Evolutionary conservation across 2,329 filamentous ascomycete genomes (phyloP).

Genomic region (Beauveria caledonica): DNA sequence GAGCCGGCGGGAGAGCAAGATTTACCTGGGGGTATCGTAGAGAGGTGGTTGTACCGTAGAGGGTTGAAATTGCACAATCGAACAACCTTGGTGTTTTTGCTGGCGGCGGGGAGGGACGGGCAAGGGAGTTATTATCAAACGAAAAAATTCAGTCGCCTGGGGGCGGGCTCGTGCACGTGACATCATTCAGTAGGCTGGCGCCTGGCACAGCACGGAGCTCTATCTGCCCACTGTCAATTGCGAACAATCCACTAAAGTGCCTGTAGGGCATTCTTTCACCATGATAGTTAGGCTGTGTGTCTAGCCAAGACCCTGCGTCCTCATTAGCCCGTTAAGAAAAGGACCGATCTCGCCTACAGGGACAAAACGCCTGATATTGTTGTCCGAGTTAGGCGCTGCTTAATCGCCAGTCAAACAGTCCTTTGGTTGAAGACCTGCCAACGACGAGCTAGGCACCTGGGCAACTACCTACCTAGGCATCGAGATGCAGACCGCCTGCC

Average conservation of each 20-base stretch:
- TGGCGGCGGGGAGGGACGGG: slow-evolving; percentile 33
- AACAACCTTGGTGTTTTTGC: slow-evolving; percentile 32
- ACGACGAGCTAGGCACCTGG: neutral
- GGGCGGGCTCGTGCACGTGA: slow-evolving; percentile 28
- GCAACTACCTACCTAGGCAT: neutral
- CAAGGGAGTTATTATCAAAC: slow-evolving; percentile 28
- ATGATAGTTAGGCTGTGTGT: neutral
- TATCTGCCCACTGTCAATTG: neutral
- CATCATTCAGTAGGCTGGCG: slow-evolving; percentile 9
- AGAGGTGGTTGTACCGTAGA: slow-evolving; percentile 23
- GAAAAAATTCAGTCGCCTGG: slow-evolving; percentile 35
- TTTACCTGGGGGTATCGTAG: slow-evolving; percentile 10
- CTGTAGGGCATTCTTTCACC: neutral
- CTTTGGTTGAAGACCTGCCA: neutral
- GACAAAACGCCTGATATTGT: neutral
- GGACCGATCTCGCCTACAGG: too few species aligned
- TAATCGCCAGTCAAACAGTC: too few species aligned
- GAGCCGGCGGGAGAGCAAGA: slow-evolving; percentile 11
- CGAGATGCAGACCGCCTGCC: neutral
- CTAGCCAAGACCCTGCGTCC: neutral
- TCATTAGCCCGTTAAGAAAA: neutral
- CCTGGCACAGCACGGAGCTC: neutral
- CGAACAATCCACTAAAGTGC: neutral
- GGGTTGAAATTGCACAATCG: slow-evolving; percentile 28
- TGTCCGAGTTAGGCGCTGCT: neutral